Base-by-base conservation (phyloP, 2,329 filamentous ascomycete genomes). In the Sclerotinia subarctica region DNA sequence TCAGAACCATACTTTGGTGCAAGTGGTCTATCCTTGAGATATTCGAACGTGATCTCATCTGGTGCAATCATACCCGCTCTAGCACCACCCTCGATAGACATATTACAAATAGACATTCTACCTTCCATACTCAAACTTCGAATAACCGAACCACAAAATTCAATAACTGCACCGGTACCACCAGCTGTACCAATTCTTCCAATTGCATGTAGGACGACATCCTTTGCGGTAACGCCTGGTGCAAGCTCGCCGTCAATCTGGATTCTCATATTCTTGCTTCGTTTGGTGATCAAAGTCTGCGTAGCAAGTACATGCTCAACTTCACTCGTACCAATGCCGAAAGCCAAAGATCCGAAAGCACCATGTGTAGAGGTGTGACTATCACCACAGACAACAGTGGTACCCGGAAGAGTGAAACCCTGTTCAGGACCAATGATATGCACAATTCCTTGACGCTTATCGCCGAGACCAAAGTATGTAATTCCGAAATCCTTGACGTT, bases 81-180 rank as follows among this genome's bases (percentile, higher is more conserved):
- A 59, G 95, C 95, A 80, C 95, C 95, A 74, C 86, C 95, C 83
- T 99, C 95, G 74, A 98, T 97, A 19, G 94, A 93, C 95, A 98
- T 98, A 83, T 99, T 99, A 84, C 95, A 98, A 79, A 99, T 96
- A 71, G 94, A 97, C 95, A 99, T 98, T 74, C 95, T 89, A 54
- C 94, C 95, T 81, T 98, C 95, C 87, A 99, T 97, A 80, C 92
- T 96, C 75, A 98, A 84, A 70, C 81, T 82, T 74, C 93, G 89
- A 78, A 99, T 97, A 70, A 95, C 92, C 64, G 94, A 97, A 69
- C 95, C 95, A 78, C 93, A 97, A 83, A 94, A 99, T 82, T 99
- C 95, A 76, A 99, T 97, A 72, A 98, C 95, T 65, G 91, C 90
- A 70, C 94, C 94, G 68, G 90, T 98, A 74, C 95, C 95, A 79